phyloP scores from a whole-genome alignment of 2,329 filamentous ascomycete genomes.

The Colletotrichum horii region DNA sequence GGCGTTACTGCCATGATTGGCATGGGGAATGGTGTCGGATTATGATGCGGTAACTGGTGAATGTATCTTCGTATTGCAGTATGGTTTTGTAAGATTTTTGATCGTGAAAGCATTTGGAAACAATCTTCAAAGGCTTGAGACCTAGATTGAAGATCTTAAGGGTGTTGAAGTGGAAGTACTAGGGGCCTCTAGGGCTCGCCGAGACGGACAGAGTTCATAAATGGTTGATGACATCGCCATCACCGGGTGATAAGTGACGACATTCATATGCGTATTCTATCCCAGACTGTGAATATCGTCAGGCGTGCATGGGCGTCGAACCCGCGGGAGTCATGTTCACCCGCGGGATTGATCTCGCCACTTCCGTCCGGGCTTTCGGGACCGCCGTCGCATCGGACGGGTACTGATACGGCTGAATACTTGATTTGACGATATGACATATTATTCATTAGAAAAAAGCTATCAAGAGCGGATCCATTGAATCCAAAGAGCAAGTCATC shows the following conservation, averaged over 20 bases:
- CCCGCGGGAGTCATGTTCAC: not conserved
- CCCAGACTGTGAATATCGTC: not conserved
- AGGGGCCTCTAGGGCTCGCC: not conserved
- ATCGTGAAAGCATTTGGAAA: not conserved
- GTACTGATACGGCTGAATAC: not conserved
- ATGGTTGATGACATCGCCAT: not conserved
- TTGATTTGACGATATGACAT: not conserved
- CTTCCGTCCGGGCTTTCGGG: not conserved
- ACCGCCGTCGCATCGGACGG: not conserved
- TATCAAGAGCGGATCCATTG: slow-evolving; percentile 33
- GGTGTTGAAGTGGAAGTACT: not conserved
- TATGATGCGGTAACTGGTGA: not conserved
- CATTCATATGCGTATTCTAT: too few relatives aligned
- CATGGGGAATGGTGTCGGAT: not conserved
- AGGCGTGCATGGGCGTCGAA: not conserved
- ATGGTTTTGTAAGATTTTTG: not conserved
- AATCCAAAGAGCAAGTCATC: slow-evolving; percentile 37
- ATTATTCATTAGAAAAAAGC: slow-evolving; percentile 19
- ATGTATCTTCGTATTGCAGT: not conserved
- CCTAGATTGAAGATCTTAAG: not conserved
- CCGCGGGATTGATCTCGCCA: not conserved
- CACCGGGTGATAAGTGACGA: too few relatives aligned
- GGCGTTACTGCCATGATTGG: slow-evolving; percentile 5
- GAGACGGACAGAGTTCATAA: not conserved
- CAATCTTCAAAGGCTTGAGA: not conserved